phyloP scores from a whole-genome alignment of 177 flowering plant species.

The Vitis hybrid region DNA sequence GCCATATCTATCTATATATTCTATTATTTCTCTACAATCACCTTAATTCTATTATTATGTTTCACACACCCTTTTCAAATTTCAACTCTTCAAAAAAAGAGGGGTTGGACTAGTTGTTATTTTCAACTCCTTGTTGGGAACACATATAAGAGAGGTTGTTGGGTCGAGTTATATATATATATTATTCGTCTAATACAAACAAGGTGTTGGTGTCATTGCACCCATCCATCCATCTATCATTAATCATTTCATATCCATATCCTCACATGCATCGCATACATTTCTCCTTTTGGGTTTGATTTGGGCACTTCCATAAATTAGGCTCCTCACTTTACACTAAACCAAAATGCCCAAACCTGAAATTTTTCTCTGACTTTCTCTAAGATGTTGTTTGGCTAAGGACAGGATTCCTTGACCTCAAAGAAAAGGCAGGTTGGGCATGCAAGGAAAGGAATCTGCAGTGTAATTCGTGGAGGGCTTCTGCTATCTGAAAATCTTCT shows the following conservation, averaged over 20 bases:
- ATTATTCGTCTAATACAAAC: conserved; percentile 11
- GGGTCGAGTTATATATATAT: conserved; percentile 8
- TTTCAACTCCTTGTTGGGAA: conserved; percentile 20
- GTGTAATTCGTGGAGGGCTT: conserved; percentile 12
- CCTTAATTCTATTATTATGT: conserved; percentile 31
- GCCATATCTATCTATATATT: neutral
- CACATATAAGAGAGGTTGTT: conserved; percentile 17
- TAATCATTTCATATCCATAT: no score
- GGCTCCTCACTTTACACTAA: neutral
- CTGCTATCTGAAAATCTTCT: conserved; percentile 1
- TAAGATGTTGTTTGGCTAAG: conserved; percentile 21
- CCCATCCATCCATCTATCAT: neutral
- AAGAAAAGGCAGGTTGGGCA: conserved; percentile 12
- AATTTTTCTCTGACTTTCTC: conserved; percentile 2
- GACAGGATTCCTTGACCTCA: conserved; percentile 19
- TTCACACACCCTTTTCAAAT: conserved; percentile 34
- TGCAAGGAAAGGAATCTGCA: conserved; percentile 18
- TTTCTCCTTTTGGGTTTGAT: no score
- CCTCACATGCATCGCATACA: no score
- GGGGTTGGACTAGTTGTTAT: conserved; percentile 12
- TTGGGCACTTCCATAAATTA: no score
- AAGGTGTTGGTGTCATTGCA: conserved; percentile 10
- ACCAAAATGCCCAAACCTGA: conserved; percentile 9
- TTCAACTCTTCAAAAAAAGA: conserved; percentile 18
- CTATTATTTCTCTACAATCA: conserved; percentile 14